phyloP scores from a whole-genome alignment of 1,284 basidiomycete species.

The Chalciporus piperatoides region DNA sequence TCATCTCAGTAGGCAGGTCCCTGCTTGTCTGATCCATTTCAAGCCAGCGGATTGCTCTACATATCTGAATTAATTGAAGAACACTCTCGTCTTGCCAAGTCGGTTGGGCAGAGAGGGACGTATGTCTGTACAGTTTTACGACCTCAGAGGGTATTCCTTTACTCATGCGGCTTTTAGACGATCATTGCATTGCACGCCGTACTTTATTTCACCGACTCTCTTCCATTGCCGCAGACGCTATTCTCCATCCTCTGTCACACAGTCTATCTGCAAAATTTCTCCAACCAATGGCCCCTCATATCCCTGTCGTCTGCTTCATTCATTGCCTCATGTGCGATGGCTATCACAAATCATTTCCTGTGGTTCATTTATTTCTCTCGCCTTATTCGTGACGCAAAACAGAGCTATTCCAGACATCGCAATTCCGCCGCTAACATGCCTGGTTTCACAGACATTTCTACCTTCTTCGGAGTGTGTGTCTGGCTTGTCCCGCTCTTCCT shows the following conservation, averaged over 20 bases:
- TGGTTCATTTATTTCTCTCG: conserved; percentile 93
- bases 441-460: conserved; percentile 86
- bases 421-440: conserved; percentile 40
- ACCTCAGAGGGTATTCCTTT: background rate
- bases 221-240: conserved; percentile 68
- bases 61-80: conserved; percentile 94
- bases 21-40: conserved; percentile 15
- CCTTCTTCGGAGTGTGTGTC: conserved; percentile 90
- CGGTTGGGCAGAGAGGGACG: conserved; percentile 74
- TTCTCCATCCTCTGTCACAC: conserved; percentile 84
- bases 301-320: conserved; percentile 82
- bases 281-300: conserved; percentile 83
- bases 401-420: conserved; percentile 41
- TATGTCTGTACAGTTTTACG: conserved; percentile 61
- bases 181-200: conserved; percentile 75
- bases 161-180: conserved; percentile 41
- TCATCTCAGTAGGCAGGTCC: background rate
- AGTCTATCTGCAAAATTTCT: conserved; percentile 91
- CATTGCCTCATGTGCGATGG: conserved; percentile 77
- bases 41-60: conserved; percentile 90
- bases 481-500: conserved; percentile 91
- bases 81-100: conserved; percentile 77
- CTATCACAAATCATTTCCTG: conserved; percentile 85
- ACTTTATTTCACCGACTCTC: conserved; percentile 75
- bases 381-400: conserved; percentile 52